These are phyloP conservation scores for Monascus purpureus DNA, from an alignment of 495 filamentous ascomycete species.

Conservation along the genomic window DNA sequence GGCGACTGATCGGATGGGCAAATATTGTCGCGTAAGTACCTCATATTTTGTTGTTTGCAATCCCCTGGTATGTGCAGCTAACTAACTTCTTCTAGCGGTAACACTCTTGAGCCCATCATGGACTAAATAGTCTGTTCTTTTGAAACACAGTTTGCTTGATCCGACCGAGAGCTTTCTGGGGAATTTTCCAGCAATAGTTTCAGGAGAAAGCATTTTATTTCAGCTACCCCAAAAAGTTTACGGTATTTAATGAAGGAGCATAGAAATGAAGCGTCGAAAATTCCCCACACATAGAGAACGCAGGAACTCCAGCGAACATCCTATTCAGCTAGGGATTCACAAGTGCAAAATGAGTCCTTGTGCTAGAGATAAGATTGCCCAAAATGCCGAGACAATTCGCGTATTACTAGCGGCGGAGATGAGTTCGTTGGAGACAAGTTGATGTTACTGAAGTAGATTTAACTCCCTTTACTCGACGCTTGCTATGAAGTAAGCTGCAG, in stretches of 20 bases:
- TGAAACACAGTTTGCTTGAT: constrained; percentile 4
- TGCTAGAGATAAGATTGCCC: too few species aligned
- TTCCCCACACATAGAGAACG: constrained; percentile 17
- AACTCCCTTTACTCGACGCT: constrained; percentile 21
- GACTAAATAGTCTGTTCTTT: constrained; percentile 22
- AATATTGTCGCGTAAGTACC: constrained; percentile 63
- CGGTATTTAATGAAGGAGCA: constrained; percentile 14
- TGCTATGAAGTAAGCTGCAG: constrained; percentile 26
- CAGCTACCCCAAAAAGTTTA: constrained; percentile 16
- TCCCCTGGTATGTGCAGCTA: background rate
- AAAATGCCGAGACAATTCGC: too few species aligned
- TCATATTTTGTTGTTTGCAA: background rate
- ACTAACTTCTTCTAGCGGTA: constrained; percentile 27
- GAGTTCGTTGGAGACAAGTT: too few species aligned
- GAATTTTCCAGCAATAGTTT: constrained; percentile 4
- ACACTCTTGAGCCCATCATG: constrained; percentile 37
- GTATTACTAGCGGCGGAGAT: too few species aligned
- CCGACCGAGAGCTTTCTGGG: constrained; percentile 5
- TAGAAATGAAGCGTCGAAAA: constrained; percentile 17
- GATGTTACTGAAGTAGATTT: too few species aligned
- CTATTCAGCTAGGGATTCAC: background rate
- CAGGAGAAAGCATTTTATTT: constrained; percentile 7
- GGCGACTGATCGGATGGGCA: constrained; percentile 96
- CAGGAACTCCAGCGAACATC: constrained; percentile 9
- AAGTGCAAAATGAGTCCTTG: too few species aligned